Percentiles rank a stretch among this genome's conserved stretches.
These are phyloP conservation scores for Huiozyma sinensis DNA, from an alignment of 805 yeast species.

Conservation along the genomic window DNA sequence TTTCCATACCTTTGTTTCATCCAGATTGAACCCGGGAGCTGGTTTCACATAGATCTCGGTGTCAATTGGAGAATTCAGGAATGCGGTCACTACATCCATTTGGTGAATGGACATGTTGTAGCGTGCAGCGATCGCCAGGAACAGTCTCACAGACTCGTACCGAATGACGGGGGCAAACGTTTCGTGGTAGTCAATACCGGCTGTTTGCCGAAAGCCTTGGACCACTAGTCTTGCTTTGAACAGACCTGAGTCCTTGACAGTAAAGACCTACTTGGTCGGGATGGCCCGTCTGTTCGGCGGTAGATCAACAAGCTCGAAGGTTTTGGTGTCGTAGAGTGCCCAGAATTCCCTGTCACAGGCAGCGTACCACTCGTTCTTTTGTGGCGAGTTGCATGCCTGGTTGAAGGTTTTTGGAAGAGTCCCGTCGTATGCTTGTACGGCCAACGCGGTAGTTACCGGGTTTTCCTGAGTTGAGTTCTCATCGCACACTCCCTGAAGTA, in stretches of 20 bases:
- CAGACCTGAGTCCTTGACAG: neutral
- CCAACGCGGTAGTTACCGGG: neutral
- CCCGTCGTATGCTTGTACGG: neutral
- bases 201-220: neutral
- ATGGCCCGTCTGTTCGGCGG: neutral
- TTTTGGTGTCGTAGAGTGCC: constrained; percentile 3
- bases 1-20: neutral
- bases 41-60: neutral
- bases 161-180: neutral
- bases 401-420: too few species aligned
- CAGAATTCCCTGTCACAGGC: constrained; percentile 3
- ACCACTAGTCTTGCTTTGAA: neutral
- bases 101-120: neutral
- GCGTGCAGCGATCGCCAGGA: neutral
- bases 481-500: too few species aligned
- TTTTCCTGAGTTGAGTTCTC: neutral
- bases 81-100: neutral
- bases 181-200: neutral
- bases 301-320: neutral
- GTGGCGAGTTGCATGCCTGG: neutral
- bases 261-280: neutral
- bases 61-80: neutral
- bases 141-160: neutral
- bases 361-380: neutral
- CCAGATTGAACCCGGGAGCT: neutral